Percentiles rank a stretch among this genome's conserved stretches.
These are phyloP conservation scores for Falciphora oryzae DNA, from an alignment of 2,329 filamentous ascomycete species.

Conservation along the genomic window DNA sequence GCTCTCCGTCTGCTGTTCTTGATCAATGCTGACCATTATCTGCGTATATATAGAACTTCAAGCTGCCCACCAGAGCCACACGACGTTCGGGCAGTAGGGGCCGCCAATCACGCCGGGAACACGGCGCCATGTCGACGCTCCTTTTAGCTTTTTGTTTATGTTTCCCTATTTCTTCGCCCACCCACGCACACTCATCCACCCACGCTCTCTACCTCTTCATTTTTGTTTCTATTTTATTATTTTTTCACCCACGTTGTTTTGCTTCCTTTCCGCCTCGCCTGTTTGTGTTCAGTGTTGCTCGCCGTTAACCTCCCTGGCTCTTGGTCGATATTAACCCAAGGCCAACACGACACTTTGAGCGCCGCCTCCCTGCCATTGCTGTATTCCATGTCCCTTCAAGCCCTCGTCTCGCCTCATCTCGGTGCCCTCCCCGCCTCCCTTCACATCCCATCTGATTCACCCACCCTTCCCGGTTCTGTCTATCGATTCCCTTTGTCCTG, in stretches of 20 bases:
- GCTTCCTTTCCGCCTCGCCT: background rate
- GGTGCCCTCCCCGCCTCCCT: background rate
- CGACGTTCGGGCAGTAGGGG: constrained; percentile 25
- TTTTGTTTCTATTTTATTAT: background rate
- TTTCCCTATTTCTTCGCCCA: background rate
- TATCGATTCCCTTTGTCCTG: background rate
- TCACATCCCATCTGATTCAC: background rate
- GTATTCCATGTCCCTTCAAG: too few species aligned
- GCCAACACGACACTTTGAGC: background rate
- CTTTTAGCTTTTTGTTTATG: constrained; percentile 3
- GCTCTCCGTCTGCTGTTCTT: background rate
- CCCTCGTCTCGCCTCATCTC: too few species aligned
- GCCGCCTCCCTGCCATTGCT: too few species aligned
- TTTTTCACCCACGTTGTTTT: background rate
- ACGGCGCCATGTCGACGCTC: background rate
- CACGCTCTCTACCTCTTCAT: background rate
- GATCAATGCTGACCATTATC: background rate
- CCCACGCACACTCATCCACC: background rate
- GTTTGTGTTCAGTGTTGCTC: background rate
- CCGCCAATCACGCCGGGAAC: background rate
- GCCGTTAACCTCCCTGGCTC: background rate
- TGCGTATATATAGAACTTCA: constrained; percentile 34
- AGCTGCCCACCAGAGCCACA: constrained; percentile 34
- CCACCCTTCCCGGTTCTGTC: background rate
- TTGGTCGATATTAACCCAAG: background rate